Evolutionary conservation across 805 yeast genomes (phyloP).

Genomic region (Yarrowia keelungensis): DNA sequence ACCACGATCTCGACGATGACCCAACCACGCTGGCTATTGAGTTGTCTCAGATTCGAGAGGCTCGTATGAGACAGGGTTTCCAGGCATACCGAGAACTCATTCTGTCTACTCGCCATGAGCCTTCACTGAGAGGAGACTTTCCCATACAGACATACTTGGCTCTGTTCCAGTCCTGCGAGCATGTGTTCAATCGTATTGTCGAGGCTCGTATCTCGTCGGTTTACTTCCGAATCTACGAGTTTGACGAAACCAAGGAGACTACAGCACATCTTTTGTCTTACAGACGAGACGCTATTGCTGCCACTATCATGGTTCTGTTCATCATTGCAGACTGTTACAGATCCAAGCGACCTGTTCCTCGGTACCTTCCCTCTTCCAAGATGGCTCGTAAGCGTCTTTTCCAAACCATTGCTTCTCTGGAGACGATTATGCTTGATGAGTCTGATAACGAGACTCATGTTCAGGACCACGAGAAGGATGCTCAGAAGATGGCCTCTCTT

Average conservation of each 20-base stretch:
- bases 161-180: slow-evolving; percentile 53
- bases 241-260: slow-evolving; percentile 52
- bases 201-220: slow-evolving; percentile 60
- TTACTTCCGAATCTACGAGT: slow-evolving; percentile 57
- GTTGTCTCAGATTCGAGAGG: slow-evolving; percentile 57
- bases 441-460: slow-evolving; percentile 17
- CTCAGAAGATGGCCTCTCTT: slow-evolving; percentile 21
- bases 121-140: slow-evolving; percentile 51
- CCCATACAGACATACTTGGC: slow-evolving; percentile 49
- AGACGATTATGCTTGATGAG: slow-evolving; percentile 40
- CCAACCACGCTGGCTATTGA: slow-evolving; percentile 57
- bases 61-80: slow-evolving; percentile 56
- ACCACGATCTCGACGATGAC: slow-evolving; percentile 56
- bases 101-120: slow-evolving; percentile 51
- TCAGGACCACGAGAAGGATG: slow-evolving; percentile 12
- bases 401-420: slow-evolving; percentile 52
- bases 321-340: slow-evolving; percentile 55
- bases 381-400: slow-evolving; percentile 55
- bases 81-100: slow-evolving; percentile 53
- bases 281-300: slow-evolving; percentile 58
- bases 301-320: slow-evolving; percentile 56
- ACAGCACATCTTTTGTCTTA: slow-evolving; percentile 54
- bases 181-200: slow-evolving; percentile 54
- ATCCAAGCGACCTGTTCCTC: slow-evolving; percentile 52
- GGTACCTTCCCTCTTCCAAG: slow-evolving; percentile 56